Conservation (phyloP, 768 basidiomycete species). For the Boletus edulis region DNA sequence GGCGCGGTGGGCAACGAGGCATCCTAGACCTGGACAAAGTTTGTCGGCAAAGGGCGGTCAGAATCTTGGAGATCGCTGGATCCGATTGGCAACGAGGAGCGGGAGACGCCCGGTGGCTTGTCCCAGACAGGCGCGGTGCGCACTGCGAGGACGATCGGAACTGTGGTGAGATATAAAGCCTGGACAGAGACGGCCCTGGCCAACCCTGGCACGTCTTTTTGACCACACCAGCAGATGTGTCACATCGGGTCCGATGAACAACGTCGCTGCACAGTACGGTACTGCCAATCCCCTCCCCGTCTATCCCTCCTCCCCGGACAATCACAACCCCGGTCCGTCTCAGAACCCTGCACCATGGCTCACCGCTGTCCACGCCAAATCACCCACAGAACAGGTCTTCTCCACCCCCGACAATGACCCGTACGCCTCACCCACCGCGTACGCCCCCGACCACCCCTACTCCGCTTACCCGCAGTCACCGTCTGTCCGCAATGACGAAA, state of each 20-base stretch:
- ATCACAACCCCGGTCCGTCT: constrained; percentile 20
- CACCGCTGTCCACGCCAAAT: not conserved
- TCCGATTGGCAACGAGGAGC: constrained; percentile 19
- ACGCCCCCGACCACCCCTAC: constrained; percentile 30
- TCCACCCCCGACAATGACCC: constrained; percentile 40
- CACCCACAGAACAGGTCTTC: constrained; percentile 29
- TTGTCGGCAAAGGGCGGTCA: constrained; percentile 17
- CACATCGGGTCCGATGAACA: constrained; percentile 36
- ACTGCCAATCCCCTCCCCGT: constrained; percentile 28
- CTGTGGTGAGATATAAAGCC: constrained; percentile 30
- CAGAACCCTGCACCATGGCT: constrained; percentile 4
- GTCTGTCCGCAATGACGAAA: constrained; percentile 27
- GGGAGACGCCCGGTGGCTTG: constrained; percentile 13
- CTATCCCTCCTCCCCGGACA: constrained; percentile 31
- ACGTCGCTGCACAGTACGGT: constrained; percentile 32
- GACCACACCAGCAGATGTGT: constrained; percentile 35
- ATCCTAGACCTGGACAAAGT: constrained; percentile 9
- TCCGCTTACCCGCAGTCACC: constrained; percentile 28
- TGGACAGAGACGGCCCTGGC: constrained; percentile 23
- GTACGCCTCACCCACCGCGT: constrained; percentile 24
- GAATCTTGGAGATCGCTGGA: constrained; percentile 12
- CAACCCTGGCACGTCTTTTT: constrained; percentile 29
- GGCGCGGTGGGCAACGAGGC: constrained; percentile 20
- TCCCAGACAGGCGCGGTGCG: constrained; percentile 3
- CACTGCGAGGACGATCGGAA: constrained; percentile 17